Evolutionary conservation across 2,329 filamentous ascomycete genomes (phyloP), one percentile per base, ranked within the genome.

Genomic region (Trichophyton rubrum): DNA sequence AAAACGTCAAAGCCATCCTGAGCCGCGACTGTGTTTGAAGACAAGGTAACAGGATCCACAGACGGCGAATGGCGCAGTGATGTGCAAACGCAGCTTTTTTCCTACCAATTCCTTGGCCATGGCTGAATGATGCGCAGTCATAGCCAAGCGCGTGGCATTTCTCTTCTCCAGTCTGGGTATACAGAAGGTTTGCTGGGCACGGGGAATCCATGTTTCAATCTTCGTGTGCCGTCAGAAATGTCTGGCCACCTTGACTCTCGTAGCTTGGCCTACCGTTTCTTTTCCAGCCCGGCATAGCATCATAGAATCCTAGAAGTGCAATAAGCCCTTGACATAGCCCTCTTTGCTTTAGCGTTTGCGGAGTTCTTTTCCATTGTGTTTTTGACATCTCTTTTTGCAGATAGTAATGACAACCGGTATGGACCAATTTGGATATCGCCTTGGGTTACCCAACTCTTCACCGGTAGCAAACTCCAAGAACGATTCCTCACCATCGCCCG

Each of bases 1-100:
- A 92, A 89, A 73, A 87, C 86, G 24, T 69, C 68, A 35, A 62
- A 65, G 13, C 64, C 62, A 59, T 11, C 56, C n/a, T 58, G 30
- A 51, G 27, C 51, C 17, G 38, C 58, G 49, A n/a, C 24, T 20
- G 15, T 24, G 20, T 15, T 51, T 22, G 41, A 51, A 51, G 6
- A 30, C 27, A 30, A 30, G 27, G 7, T 6, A 15, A 24, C 22
- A 13, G 9, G 33, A 38, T 24, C 20, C 22, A 51, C 20, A 15
- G 11, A 15, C 22, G 20, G 45, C 11, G 2, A 20, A 27, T 43
- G 45, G 45, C 45, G 45, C 45, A 51, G 45, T 8, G 9, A 22
- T 20, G 9, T 9, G 20, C 22, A 24, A 51, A 24, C 22, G 20
- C 20, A 27, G 11, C 8, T 13, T 4, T 11, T 24, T 22, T 5